phyloP scores from a whole-genome alignment of 306 rosid species.

The Dalbergia cultrata region DNA sequence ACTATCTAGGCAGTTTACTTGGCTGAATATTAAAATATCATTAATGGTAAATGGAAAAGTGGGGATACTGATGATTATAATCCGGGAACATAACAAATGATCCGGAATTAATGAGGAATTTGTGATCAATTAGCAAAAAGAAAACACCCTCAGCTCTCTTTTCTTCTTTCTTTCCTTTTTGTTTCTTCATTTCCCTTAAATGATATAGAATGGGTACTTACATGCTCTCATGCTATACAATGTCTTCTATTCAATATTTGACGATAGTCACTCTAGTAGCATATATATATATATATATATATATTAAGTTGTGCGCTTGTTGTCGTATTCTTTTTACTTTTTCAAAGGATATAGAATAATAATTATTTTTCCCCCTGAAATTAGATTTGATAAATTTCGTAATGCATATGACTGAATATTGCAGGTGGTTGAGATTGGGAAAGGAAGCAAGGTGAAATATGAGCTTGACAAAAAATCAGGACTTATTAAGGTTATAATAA shows the following conservation, averaged over 20 bases:
- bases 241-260: background rate
- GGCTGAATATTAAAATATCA: background rate
- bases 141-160: background rate
- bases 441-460: conserved; percentile 87
- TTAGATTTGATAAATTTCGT: conserved; percentile 20
- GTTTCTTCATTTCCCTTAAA: background rate
- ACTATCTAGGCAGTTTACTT: background rate
- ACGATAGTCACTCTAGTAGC: background rate
- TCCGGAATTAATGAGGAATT: background rate
- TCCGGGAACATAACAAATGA: background rate
- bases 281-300: background rate
- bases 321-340: background rate
- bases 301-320: background rate
- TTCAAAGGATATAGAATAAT: background rate
- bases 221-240: background rate
- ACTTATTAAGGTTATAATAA: conserved; percentile 67
- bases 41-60: background rate
- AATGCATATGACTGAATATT: conserved; percentile 32
- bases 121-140: conserved; percentile 4
- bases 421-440: conserved; percentile 81
- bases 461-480: conserved; percentile 88
- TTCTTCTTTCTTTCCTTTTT: background rate
- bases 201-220: background rate
- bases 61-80: background rate
- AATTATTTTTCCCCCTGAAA: background rate